Percentiles rank a stretch among this genome's conserved stretches.
Conservation (phyloP, 176 grass and related monocot species). For the Hyparrhenia diplandra region DNA sequence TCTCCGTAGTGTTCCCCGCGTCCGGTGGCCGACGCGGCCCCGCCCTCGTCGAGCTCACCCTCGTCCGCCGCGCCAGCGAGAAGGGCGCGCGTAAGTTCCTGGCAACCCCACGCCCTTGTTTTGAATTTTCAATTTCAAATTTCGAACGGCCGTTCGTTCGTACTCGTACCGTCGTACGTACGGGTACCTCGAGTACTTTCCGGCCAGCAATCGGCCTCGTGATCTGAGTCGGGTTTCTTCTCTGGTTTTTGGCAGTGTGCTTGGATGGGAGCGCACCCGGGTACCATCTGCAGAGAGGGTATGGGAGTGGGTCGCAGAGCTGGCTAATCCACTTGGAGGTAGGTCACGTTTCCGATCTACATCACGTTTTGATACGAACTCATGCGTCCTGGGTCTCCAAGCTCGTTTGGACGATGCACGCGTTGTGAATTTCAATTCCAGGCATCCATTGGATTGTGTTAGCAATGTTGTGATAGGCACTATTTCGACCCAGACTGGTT, state of each 20-base stretch:
- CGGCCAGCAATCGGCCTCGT: not conserved
- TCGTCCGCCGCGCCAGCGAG: slow-evolving; percentile 52
- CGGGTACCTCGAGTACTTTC: not conserved
- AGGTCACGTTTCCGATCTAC: not conserved
- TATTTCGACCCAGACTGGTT: not conserved
- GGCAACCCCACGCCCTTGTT: not conserved
- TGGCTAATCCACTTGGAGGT: slow-evolving; percentile 81
- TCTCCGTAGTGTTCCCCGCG: no score
- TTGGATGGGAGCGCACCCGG: slow-evolving; percentile 65
- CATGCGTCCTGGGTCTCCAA: not conserved
- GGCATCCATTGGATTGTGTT: not conserved
- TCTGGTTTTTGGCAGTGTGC: slow-evolving; percentile 47
- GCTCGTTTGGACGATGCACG: no score
- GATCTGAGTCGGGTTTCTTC: not conserved
- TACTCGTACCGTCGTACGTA: not conserved
- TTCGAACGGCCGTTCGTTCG: not conserved
- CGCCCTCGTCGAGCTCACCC: slow-evolving; percentile 61
- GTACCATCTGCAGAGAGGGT: slow-evolving; percentile 69
- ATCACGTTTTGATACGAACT: not conserved
- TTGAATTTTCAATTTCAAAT: not conserved
- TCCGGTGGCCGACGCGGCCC: not conserved
- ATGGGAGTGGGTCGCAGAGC: slow-evolving; percentile 33
- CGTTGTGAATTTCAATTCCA: not conserved
- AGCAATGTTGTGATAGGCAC: not conserved
- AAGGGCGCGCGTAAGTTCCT: slow-evolving; percentile 65